Conservation (phyloP, 306 rosid genomes). For the Trifolium dubium region DNA sequence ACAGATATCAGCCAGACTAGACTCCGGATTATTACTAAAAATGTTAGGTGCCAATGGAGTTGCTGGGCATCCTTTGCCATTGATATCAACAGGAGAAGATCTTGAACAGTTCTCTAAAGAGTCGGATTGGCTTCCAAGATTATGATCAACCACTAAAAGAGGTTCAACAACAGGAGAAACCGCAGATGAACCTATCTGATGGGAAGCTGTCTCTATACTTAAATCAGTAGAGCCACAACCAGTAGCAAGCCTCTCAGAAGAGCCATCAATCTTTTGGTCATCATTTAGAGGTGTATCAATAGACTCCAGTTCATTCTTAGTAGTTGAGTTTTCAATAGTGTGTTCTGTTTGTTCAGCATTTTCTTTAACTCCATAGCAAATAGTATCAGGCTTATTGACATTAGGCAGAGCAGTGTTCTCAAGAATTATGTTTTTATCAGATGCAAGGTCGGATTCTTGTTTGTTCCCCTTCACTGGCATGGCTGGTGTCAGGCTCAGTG, state of each 20-base stretch:
- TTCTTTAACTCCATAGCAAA: conserved; percentile 37
- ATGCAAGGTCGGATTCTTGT: conserved; percentile 38
- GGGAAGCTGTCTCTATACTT: conserved; percentile 31
- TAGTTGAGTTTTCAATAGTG: conserved; percentile 40
- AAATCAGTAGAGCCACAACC: conserved; percentile 40
- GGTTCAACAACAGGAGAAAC: conserved; percentile 39
- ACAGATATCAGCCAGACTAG: conserved; percentile 32
- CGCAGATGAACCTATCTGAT: conserved; percentile 44
- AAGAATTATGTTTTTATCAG: conserved; percentile 40
- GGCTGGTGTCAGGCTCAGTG: conserved; percentile 27
- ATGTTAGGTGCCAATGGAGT: conserved; percentile 38
- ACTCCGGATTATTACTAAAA: conserved; percentile 29
- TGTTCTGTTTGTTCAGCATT: conserved; percentile 44
- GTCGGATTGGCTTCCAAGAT: conserved; percentile 46
- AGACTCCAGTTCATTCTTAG: conserved; percentile 41
- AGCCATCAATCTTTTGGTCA: conserved; percentile 39
- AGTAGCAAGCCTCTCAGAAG: conserved; percentile 43
- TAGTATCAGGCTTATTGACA: conserved; percentile 41
- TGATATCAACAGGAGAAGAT: conserved; percentile 43
- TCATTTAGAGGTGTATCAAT: conserved; percentile 39
- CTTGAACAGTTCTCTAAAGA: conserved; percentile 45
- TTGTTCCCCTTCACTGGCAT: conserved; percentile 43
- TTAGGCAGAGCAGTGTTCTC: conserved; percentile 41
- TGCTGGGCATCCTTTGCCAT: conserved; percentile 34
- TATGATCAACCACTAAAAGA: conserved; percentile 37